A percentile compares a stretch with the other conserved stretches of the same genome.
These are phyloP conservation scores for Serendipita sp. DNA, from an alignment of 768 basidiomycete species.

Conservation along the genomic window DNA sequence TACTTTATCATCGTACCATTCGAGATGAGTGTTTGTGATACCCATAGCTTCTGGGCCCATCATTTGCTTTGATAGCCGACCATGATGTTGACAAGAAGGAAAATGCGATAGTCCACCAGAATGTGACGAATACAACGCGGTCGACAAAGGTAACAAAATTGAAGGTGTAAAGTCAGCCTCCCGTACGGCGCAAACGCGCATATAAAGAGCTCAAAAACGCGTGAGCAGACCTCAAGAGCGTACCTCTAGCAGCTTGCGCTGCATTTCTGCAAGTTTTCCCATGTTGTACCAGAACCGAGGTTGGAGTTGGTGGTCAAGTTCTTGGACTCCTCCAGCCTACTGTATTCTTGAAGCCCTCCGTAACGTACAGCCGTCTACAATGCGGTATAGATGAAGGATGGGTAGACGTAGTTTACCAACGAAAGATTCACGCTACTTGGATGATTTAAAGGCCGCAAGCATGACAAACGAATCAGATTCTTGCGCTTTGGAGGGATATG, in stretches of 20 bases:
- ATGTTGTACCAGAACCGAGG: constrained; percentile 27
- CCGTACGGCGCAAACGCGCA: background rate
- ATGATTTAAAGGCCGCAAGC: background rate
- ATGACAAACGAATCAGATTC: background rate
- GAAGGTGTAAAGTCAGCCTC: background rate
- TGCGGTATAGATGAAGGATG: background rate
- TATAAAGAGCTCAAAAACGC: background rate
- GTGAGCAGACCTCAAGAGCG: background rate
- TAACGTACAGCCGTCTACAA: background rate
- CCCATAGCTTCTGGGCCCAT: constrained; percentile 99
- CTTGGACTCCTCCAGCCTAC: background rate
- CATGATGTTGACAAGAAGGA: constrained; percentile 5
- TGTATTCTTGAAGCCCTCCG: background rate
- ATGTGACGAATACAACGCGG: constrained; percentile 16
- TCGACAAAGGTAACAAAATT: background rate
- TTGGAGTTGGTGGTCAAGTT: background rate
- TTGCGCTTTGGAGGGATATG: background rate
- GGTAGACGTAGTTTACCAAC: background rate
- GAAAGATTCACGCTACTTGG: background rate
- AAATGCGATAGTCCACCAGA: constrained; percentile 19
- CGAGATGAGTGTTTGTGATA: constrained; percentile 77
- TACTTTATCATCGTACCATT: constrained; percentile 93
- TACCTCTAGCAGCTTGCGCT: constrained; percentile 74
- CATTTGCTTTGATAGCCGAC: constrained; percentile 62
- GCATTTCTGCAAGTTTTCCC: constrained; percentile 95